phyloP scores from a whole-genome alignment of 2,329 filamentous ascomycete species.

The Tolypocladium guangdongense region DNA sequence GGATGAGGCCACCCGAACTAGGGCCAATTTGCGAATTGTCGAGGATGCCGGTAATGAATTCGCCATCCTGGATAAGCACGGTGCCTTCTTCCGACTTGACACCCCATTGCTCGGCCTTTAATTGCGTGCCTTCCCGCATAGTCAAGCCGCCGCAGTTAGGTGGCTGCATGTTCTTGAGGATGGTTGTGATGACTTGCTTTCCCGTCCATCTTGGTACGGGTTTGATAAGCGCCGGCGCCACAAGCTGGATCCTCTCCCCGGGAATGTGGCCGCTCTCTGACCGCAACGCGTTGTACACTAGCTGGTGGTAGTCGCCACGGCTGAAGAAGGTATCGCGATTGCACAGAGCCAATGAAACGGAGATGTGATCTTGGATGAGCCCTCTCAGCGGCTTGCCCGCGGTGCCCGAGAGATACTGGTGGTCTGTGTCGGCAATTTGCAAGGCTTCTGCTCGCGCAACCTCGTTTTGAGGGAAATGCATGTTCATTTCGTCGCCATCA shows the following conservation, averaged over 20 bases:
- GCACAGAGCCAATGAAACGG: conserved; percentile 83
- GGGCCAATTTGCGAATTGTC: conserved; percentile 95
- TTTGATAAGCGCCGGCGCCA: conserved; percentile 73
- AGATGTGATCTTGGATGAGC: conserved; percentile 97
- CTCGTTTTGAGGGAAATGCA: conserved; percentile 98
- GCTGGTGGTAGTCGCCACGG: conserved; percentile 77
- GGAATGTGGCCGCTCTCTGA: conserved; percentile 86
- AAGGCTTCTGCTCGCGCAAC: conserved; percentile 86
- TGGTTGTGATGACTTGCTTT: conserved; percentile 88
- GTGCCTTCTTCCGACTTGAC: conserved; percentile 62
- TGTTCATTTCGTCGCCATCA: conserved; percentile 99
- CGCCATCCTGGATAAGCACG: conserved; percentile 77
- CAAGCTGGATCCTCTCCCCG: conserved; percentile 67
- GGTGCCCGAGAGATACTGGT: conserved; percentile 91
- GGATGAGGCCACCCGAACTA: conserved; percentile 74
- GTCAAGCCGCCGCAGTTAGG: conserved; percentile 64
- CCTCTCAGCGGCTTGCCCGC: conserved; percentile 88
- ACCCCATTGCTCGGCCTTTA: conserved; percentile 72
- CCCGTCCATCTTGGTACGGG: conserved; percentile 82
- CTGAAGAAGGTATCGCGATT: conserved; percentile 88
- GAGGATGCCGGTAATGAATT: conserved; percentile 80
- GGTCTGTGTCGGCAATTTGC: conserved; percentile 89
- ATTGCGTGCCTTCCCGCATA: conserved; percentile 68
- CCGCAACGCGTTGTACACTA: conserved; percentile 82
- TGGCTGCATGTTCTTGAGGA: conserved; percentile 85